These are phyloP conservation scores for Ulvella scutata DNA, from an alignment of 139 green algal genomes.

Conservation along the genomic window DNA sequence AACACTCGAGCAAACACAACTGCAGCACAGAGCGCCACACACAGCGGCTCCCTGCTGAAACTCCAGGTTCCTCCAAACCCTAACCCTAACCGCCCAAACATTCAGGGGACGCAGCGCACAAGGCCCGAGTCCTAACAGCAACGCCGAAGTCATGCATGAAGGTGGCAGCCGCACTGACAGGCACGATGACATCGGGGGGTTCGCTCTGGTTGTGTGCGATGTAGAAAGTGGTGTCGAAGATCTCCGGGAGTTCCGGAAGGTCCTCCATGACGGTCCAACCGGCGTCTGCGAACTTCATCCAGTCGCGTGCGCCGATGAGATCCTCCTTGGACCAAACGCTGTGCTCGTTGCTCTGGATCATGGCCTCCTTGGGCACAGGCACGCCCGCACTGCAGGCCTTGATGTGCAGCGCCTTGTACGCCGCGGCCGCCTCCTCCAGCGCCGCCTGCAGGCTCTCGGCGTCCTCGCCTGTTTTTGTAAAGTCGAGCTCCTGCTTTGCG, in stretches of 20 bases:
- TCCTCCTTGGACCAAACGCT: not conserved
- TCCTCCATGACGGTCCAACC: not conserved
- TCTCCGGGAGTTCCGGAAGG: not conserved
- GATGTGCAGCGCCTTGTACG: slow-evolving; percentile 1
- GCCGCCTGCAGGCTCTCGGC: not conserved
- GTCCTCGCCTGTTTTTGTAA: not conserved
- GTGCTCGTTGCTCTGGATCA: not conserved
- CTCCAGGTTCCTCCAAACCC: not conserved
- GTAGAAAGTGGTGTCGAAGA: not conserved
- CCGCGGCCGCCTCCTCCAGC: not conserved
- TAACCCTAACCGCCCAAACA: not conserved
- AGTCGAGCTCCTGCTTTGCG: not conserved
- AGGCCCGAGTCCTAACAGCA: too few relatives aligned
- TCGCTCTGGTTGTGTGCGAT: not conserved
- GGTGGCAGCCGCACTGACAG: not conserved
- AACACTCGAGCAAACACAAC: not conserved
- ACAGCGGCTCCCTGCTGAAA: not conserved
- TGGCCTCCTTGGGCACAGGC: not conserved
- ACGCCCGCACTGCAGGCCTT: not conserved
- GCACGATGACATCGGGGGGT: not conserved
- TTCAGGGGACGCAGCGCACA: not conserved
- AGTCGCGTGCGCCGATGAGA: not conserved
- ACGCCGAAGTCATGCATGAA: too few relatives aligned
- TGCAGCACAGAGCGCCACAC: not conserved
- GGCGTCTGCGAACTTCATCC: not conserved